Evolutionary conservation across 176 grass and related monocot genomes (phyloP).

Genomic region (Chloris gayana): DNA sequence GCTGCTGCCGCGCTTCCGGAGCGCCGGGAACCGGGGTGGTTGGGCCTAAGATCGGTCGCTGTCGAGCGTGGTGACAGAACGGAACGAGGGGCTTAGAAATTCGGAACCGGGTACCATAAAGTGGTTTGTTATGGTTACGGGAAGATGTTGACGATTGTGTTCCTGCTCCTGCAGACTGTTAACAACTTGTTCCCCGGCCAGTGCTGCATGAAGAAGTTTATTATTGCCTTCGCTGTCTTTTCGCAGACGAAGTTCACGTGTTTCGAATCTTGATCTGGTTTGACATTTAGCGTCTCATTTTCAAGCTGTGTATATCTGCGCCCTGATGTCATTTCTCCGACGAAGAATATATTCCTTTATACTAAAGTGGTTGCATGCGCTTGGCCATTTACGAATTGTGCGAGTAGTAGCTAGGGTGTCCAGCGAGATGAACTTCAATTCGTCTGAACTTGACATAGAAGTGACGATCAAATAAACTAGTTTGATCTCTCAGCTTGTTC

Average conservation of each 20-base stretch:
- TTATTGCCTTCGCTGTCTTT: neutral
- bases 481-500: neutral
- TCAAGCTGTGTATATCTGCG: neutral
- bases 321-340: neutral
- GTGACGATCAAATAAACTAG: neutral
- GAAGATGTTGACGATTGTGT: conserved; percentile 26
- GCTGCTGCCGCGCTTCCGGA: conserved; percentile 42
- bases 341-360: neutral
- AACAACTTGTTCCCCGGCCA: neutral
- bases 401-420: neutral
- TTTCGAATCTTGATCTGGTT: neutral
- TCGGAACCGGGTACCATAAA: neutral
- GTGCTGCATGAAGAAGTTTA: neutral
- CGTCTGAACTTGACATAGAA: neutral
- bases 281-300: neutral
- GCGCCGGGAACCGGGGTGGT: conserved; percentile 16
- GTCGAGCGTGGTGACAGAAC: conserved; percentile 1
- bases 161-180: conserved; percentile 27
- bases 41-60: conserved; percentile 21
- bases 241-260: neutral
- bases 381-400: neutral
- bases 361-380: conserved; percentile 7
- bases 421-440: neutral
- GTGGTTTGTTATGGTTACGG: conserved; percentile 38
- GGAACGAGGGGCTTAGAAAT: neutral